Evolutionary conservation across 2,329 filamentous ascomycete species (phyloP).

Genomic region (Cryphonectria japonica): DNA sequence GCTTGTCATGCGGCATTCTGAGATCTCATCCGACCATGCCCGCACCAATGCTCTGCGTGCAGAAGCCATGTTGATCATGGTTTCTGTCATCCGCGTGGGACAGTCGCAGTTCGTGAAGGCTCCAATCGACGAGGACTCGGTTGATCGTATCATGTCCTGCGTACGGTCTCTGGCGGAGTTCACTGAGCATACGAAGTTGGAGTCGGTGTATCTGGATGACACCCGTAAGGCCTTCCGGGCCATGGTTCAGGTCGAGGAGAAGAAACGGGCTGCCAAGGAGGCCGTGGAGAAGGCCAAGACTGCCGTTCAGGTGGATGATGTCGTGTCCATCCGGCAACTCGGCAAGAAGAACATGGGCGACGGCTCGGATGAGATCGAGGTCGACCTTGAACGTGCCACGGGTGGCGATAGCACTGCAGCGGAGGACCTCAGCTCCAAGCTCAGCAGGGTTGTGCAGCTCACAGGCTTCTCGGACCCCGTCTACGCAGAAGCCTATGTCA

Average conservation of each 20-base stretch:
- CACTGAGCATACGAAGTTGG: conserved; percentile 83
- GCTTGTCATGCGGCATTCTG: conserved; percentile 94
- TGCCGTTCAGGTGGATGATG: conserved; percentile 93
- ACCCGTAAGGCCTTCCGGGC: conserved; percentile 94
- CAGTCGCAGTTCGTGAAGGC: conserved; percentile 99
- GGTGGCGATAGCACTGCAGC: conserved; percentile 78
- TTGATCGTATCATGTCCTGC: conserved; percentile 98
- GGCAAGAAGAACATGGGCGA: conserved; percentile 87
- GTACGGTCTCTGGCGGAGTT: conserved; percentile 92
- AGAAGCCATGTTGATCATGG: conserved; percentile 99
- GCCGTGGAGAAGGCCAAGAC: conserved; percentile 91
- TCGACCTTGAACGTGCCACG: conserved; percentile 91
- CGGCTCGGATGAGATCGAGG: conserved; percentile 81
- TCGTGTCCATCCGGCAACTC: conserved; percentile 89
- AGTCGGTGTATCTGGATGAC: conserved; percentile 91
- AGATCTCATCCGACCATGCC: conserved; percentile 83
- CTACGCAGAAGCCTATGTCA: conserved; percentile 98
- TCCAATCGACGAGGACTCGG: conserved; percentile 94
- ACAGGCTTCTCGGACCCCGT: conserved; percentile 98
- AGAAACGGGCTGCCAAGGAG: conserved; percentile 94
- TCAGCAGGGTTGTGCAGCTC: conserved; percentile 93
- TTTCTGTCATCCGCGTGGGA: conserved; percentile 95
- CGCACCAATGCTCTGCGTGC: conserved; percentile 93
- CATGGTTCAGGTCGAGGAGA: conserved; percentile 97
- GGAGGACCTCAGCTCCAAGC: conserved; percentile 89